Conservation (phyloP, 768 basidiomycete genomes). For the Pulveroboletus ravenelii region DNA sequence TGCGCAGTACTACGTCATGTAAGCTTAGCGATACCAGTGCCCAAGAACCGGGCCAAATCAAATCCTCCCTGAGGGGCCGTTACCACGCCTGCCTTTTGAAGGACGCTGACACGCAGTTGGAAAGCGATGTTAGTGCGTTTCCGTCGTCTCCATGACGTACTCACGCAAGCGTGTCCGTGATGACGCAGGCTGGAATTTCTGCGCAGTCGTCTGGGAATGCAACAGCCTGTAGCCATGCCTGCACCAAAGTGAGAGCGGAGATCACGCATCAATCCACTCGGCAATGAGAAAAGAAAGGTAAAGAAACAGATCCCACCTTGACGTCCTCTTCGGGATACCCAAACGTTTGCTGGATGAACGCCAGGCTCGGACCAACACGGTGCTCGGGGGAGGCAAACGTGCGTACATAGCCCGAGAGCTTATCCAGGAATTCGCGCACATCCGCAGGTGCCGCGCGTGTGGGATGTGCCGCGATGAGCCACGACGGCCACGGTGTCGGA, state of each 20-base stretch:
- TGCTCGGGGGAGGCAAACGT: slow-evolving; percentile 58
- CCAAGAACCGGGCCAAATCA: slow-evolving; percentile 52
- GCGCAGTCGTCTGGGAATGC: slow-evolving; percentile 65
- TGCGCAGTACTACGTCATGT: slow-evolving; percentile 27
- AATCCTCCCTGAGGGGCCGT: slow-evolving; percentile 48
- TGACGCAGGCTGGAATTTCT: slow-evolving; percentile 57
- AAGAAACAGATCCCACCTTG: slow-evolving; percentile 37
- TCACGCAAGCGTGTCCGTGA: slow-evolving; percentile 67
- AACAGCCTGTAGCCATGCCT: slow-evolving; percentile 84
- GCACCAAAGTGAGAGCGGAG: not conserved
- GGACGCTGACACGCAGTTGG: slow-evolving; percentile 42
- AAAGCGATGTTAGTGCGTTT: not conserved
- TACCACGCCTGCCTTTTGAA: slow-evolving; percentile 75
- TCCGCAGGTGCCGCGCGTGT: slow-evolving; percentile 48
- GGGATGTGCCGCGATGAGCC: slow-evolving; percentile 88
- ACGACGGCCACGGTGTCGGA: slow-evolving; percentile 95
- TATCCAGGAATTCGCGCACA: slow-evolving; percentile 55
- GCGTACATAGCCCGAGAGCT: slow-evolving; percentile 61
- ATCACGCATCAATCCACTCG: not conserved
- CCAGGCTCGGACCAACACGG: slow-evolving; percentile 55
- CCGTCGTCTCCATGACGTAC: slow-evolving; percentile 14
- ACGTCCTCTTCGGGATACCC: slow-evolving; percentile 83
- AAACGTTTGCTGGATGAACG: slow-evolving; percentile 74
- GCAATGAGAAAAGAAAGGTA: not conserved
- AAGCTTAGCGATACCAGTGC: slow-evolving; percentile 48